phyloP scores from a whole-genome alignment of 2,329 filamentous ascomycete genomes.

The Fusarium denticulatum region DNA sequence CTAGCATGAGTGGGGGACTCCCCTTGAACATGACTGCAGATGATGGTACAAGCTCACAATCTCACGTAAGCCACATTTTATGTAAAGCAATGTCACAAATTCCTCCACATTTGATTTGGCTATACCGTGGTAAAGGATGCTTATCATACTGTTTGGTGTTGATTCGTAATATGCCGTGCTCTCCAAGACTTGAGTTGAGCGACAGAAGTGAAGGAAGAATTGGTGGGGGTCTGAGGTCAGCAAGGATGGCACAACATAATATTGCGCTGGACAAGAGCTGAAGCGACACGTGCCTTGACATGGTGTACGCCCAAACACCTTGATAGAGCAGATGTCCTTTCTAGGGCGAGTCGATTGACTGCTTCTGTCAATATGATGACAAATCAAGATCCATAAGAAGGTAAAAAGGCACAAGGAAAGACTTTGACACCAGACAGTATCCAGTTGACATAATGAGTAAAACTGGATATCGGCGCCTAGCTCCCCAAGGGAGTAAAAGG shows the following conservation, averaged over 20 bases:
- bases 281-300: background rate
- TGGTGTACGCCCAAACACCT: fast-evolving
- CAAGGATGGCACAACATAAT: background rate
- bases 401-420: no score
- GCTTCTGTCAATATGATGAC: no score
- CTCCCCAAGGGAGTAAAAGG: no score
- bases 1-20: background rate
- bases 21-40: fast-evolving
- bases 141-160: background rate
- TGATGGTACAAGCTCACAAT: background rate
- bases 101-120: background rate
- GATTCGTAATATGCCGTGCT: background rate
- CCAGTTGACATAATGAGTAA: no score
- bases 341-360: no score
- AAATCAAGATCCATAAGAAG: no score
- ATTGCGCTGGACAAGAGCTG: background rate
- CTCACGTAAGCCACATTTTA: background rate
- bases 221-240: background rate
- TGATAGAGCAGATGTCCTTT: no score
- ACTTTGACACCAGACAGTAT: no score
- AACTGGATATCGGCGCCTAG: no score
- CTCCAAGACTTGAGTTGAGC: background rate
- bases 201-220: background rate
- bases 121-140: background rate
- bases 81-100: background rate